Evolutionary conservation across 1,284 basidiomycete species (phyloP).

Genomic region (Naganishia liquefaciens): DNA sequence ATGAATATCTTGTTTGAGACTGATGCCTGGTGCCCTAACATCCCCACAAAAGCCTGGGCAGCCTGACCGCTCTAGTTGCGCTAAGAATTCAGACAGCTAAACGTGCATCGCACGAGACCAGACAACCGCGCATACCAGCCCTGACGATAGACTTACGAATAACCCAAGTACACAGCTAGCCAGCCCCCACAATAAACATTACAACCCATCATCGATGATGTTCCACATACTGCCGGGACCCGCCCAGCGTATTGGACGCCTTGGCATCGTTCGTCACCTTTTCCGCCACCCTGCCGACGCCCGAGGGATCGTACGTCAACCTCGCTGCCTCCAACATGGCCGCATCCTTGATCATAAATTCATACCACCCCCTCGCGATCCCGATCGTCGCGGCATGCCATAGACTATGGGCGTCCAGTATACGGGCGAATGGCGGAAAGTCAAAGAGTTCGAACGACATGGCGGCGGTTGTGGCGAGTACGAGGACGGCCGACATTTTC

Average conservation of each 20-base stretch:
- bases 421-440: slow-evolving; percentile 74
- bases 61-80: no score
- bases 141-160: neutral
- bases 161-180: neutral
- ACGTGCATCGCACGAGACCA: no score
- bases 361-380: slow-evolving; percentile 79
- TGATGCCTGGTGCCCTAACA: no score
- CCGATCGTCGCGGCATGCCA: slow-evolving; percentile 91
- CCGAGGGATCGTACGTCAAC: slow-evolving; percentile 21
- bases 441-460: slow-evolving; percentile 87
- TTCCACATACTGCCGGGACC: slow-evolving; percentile 10
- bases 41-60: no score
- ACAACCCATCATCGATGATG: slow-evolving; percentile 5
- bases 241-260: neutral
- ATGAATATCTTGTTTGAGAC: no score
- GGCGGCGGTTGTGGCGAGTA: slow-evolving; percentile 70
- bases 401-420: slow-evolving; percentile 89
- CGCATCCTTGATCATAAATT: slow-evolving; percentile 71
- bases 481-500: slow-evolving; percentile 62
- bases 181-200: neutral
- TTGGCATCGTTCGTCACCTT: slow-evolving; percentile 16
- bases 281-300: slow-evolving; percentile 17
- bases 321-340: slow-evolving; percentile 31
- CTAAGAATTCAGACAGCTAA: no score
- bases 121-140: no score